These are phyloP conservation scores for Hysterium pulicare DNA, from an alignment of 2,329 filamentous ascomycete genomes.

Conservation along the genomic window DNA sequence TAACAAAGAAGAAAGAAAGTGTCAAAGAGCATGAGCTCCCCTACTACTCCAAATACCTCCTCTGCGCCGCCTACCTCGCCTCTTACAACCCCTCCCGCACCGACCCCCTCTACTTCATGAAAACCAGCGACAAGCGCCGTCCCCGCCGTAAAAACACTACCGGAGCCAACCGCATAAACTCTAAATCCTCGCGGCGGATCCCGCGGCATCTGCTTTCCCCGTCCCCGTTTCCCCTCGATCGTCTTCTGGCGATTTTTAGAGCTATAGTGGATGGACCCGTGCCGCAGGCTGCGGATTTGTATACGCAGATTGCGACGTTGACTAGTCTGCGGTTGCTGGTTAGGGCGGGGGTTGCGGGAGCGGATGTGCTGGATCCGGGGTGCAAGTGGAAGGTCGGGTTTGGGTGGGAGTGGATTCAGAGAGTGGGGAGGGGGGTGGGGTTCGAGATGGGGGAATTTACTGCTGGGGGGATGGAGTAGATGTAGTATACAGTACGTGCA, in stretches of 20 bases:
- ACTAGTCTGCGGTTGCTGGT: conserved; percentile 67
- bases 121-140: conserved; percentile 54
- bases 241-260: conserved; percentile 73
- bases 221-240: conserved; percentile 72
- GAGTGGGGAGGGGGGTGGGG: conserved; percentile 68
- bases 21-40: conserved; percentile 49
- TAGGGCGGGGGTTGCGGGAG: conserved; percentile 56
- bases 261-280: conserved; percentile 55
- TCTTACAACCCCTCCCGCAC: conserved; percentile 75
- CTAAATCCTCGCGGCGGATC: conserved; percentile 61
- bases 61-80: conserved; percentile 75
- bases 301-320: conserved; percentile 64
- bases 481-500: neutral
- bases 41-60: conserved; percentile 68
- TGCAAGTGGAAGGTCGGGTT: conserved; percentile 76
- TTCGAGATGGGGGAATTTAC: conserved; percentile 72
- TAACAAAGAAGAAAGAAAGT: conserved; percentile 4
- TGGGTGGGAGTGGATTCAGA: conserved; percentile 71
- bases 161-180: conserved; percentile 9
- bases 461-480: conserved; percentile 32
- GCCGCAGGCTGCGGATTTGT: conserved; percentile 46
- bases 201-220: conserved; percentile 73
- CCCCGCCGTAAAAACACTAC: conserved; percentile 23
- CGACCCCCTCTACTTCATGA: conserved; percentile 73
- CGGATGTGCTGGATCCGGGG: conserved; percentile 65